These are phyloP conservation scores for Caloboletus firmus DNA, from an alignment of 1,284 basidiomycete species.

Conservation along the genomic window DNA sequence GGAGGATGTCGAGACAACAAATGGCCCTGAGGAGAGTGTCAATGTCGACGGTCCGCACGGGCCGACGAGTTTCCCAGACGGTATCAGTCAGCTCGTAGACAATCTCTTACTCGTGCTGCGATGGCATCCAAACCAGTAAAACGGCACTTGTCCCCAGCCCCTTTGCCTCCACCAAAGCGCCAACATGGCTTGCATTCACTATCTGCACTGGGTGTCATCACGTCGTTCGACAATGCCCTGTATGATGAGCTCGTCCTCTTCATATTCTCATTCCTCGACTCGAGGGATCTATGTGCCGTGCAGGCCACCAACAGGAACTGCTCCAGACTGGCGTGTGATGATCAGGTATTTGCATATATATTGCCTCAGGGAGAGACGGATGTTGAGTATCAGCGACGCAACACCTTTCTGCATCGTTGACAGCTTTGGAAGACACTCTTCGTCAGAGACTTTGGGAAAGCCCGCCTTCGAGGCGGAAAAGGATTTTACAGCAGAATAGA, in stretches of 20 bases:
- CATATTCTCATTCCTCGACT: constrained; percentile 70
- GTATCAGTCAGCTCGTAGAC: background rate
- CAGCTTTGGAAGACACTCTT: constrained; percentile 62
- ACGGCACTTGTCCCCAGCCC: constrained; percentile 48
- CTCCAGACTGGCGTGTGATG: constrained; percentile 59
- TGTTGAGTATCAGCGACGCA: constrained; percentile 18
- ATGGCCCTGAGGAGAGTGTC: no score
- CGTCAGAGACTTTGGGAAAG: constrained; percentile 59
- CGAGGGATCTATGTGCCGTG: constrained; percentile 62
- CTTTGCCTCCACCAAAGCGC: constrained; percentile 60
- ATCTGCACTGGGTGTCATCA: constrained; percentile 11
- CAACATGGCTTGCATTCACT: constrained; percentile 35
- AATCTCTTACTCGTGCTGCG: constrained; percentile 4
- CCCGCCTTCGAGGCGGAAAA: constrained; percentile 62
- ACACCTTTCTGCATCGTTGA: constrained; percentile 9
- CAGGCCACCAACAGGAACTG: constrained; percentile 67
- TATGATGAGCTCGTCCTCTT: constrained; percentile 74
- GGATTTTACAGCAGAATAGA: constrained; percentile 58
- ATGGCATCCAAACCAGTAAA: constrained; percentile 49
- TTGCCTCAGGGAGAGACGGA: constrained; percentile 5
- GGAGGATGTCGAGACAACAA: no score
- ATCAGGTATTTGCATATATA: constrained; percentile 45
- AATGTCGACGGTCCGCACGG: constrained; percentile 18
- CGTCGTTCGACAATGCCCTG: constrained; percentile 55
- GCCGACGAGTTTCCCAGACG: constrained; percentile 16